phyloP scores from a whole-genome alignment of 306 rosid species.

The Cicer judaicum region DNA sequence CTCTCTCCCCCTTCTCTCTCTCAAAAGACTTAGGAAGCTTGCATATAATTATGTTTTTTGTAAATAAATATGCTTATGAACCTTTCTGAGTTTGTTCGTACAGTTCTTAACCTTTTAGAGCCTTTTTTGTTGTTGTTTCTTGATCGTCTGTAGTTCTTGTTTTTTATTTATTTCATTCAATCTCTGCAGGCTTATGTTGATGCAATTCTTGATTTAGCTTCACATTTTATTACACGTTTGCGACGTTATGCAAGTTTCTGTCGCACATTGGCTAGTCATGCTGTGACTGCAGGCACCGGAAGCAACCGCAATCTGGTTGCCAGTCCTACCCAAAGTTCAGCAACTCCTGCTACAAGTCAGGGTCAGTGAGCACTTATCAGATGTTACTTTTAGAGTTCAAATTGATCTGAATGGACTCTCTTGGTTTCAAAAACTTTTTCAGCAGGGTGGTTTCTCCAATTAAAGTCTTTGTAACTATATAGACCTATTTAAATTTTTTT shows the following conservation, averaged over 20 bases:
- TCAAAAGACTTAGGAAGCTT: not conserved
- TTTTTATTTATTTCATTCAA: slow-evolving; percentile 37
- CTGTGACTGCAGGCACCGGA: slow-evolving; percentile 91
- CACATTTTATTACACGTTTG: slow-evolving; percentile 96
- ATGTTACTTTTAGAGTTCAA: slow-evolving; percentile 13
- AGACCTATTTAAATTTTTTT: slow-evolving; percentile 11
- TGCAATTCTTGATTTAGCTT: slow-evolving; percentile 96
- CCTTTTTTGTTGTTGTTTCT: slow-evolving; percentile 6
- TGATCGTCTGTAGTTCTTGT: slow-evolving; percentile 7
- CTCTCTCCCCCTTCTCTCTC: not conserved
- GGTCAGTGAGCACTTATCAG: slow-evolving; percentile 55
- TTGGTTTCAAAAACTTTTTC: not conserved
- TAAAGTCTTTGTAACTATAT: slow-evolving; percentile 16
- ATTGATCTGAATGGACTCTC: not conserved
- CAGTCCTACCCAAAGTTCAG: slow-evolving; percentile 90
- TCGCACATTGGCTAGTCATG: slow-evolving; percentile 97
- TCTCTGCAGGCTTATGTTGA: slow-evolving; percentile 92
- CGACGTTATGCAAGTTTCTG: slow-evolving; percentile 99
- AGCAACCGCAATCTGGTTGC: slow-evolving; percentile 91
- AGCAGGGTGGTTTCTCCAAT: not conserved
- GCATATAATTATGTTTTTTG: slow-evolving; percentile 15
- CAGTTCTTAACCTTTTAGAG: not conserved
- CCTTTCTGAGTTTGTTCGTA: not conserved
- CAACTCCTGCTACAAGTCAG: slow-evolving; percentile 86
- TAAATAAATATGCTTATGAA: not conserved